phyloP scores from a whole-genome alignment of 139 green algal species.

The Chlorella sp. region DNA sequence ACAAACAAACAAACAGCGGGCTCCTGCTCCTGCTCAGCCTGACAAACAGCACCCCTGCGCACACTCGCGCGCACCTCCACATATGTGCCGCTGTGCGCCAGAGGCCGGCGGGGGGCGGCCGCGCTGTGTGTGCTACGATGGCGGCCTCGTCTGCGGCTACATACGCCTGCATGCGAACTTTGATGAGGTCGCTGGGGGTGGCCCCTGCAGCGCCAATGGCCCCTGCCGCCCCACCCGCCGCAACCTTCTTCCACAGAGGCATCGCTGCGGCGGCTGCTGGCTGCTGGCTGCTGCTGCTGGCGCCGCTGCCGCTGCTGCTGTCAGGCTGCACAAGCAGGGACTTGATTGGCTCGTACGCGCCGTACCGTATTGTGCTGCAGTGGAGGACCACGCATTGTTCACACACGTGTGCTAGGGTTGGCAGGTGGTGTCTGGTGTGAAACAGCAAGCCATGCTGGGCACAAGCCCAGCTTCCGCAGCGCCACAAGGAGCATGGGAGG shows the following conservation, averaged over 20 bases:
- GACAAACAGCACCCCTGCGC: too few relatives aligned
- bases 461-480: too few relatives aligned
- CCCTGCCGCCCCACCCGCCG: not conserved
- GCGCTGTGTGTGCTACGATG: not conserved
- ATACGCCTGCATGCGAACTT: conserved; percentile 10
- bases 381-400: not conserved
- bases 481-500: too few relatives aligned
- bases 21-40: too few relatives aligned
- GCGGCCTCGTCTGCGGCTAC: not conserved
- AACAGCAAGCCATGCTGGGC: not conserved
- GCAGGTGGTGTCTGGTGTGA: too few relatives aligned
- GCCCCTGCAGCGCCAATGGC: not conserved
- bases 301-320: not conserved
- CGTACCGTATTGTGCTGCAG: not conserved
- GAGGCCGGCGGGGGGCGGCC: conserved; percentile 1
- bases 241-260: not conserved
- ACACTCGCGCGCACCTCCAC: not conserved
- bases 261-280: not conserved
- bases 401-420: too few relatives aligned
- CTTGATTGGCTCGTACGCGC: conserved; percentile 7
- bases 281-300: not conserved
- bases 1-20: too few relatives aligned
- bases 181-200: conserved; percentile 12
- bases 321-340: not conserved
- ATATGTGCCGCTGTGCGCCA: not conserved